Percentiles rank a stretch among this genome's conserved stretches.
Evolutionary conservation across 768 basidiomycete species (phyloP).

Genomic region (Agaricus subrufescens): DNA sequence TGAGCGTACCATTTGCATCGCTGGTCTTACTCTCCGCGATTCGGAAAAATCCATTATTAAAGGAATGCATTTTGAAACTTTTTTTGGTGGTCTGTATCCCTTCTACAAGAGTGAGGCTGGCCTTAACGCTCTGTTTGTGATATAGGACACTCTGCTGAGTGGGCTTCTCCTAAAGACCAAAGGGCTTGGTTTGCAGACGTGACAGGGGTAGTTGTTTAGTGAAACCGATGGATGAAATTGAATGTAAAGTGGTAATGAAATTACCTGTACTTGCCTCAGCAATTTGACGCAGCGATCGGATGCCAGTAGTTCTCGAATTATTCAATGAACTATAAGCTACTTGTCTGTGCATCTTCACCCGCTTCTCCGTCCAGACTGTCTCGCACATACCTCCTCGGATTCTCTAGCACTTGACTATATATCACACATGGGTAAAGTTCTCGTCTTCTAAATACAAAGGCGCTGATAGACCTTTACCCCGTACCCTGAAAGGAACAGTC

Average conservation of each 20-base stretch:
- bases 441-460: no score
- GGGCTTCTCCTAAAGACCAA: conserved; percentile 58
- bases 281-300: no score
- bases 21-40: conserved; percentile 43
- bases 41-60: conserved; percentile 44
- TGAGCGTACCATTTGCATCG: conserved; percentile 43
- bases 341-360: no score
- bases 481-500: conserved; percentile 45
- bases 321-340: no score
- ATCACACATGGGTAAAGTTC: no score
- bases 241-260: neutral
- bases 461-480: conserved; percentile 33
- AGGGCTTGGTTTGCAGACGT: conserved; percentile 56
- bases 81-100: conserved; percentile 61
- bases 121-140: neutral
- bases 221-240: neutral
- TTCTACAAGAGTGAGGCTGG: neutral
- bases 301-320: no score
- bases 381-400: no score
- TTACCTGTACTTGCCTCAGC: neutral
- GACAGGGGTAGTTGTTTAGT: conserved; percentile 33
- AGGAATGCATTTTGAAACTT: conserved; percentile 73
- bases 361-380: no score
- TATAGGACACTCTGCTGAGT: conserved; percentile 47
- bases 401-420: no score